phyloP scores from a whole-genome alignment of 2,329 filamentous ascomycete species.

The Lachnellula arida region DNA sequence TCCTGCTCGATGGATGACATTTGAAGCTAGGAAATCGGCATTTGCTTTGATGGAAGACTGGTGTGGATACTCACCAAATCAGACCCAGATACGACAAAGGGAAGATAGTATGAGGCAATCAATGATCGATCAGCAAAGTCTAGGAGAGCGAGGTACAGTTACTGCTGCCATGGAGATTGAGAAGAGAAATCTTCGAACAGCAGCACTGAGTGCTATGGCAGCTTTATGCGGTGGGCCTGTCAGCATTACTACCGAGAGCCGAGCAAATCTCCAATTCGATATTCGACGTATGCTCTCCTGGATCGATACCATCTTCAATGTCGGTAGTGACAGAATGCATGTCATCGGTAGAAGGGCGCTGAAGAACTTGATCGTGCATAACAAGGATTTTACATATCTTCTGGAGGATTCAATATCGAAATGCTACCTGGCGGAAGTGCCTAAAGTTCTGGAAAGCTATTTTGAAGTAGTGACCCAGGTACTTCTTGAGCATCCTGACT shows the following conservation, averaged over 20 bases:
- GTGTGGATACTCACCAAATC: constrained; percentile 95
- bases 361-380: constrained; percentile 85
- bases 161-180: constrained; percentile 95
- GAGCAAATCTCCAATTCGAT: constrained; percentile 85
- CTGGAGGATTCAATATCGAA: constrained; percentile 86
- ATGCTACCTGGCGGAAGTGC: constrained; percentile 77
- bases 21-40: constrained; percentile 90
- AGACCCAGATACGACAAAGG: constrained; percentile 71
- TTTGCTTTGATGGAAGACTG: constrained; percentile 98
- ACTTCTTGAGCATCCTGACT: constrained; percentile 75
- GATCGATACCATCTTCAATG: constrained; percentile 93
- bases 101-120: constrained; percentile 87
- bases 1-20: constrained; percentile 91
- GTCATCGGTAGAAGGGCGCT: constrained; percentile 82
- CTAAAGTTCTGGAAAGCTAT: constrained; percentile 89
- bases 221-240: constrained; percentile 83
- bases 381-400: constrained; percentile 79
- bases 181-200: constrained; percentile 84
- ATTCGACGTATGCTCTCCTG: constrained; percentile 88
- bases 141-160: constrained; percentile 69
- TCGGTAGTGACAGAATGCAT: constrained; percentile 86
- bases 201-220: constrained; percentile 93
- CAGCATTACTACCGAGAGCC: constrained; percentile 81
- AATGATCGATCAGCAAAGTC: constrained; percentile 69
- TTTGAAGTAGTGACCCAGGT: constrained; percentile 90